phyloP scores from a whole-genome alignment of 1,284 basidiomycete species.

The Inonotus obliquus region DNA sequence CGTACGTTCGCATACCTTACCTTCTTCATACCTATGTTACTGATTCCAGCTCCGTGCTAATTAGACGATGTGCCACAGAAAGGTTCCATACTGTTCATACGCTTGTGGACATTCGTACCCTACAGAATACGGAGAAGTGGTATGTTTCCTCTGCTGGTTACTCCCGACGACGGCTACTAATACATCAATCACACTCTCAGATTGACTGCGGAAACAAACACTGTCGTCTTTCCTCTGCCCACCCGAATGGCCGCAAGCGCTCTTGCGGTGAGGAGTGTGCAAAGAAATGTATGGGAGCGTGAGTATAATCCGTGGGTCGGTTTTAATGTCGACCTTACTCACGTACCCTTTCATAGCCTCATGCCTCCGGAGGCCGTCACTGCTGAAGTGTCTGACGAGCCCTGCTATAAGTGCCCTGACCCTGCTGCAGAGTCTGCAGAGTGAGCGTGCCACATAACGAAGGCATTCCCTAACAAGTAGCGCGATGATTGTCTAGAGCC shows the following conservation, averaged over 20 bases:
- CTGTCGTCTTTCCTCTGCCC: slow-evolving; percentile 15
- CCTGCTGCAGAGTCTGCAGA: too few species aligned
- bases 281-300: slow-evolving; percentile 15
- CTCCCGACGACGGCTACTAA: background rate
- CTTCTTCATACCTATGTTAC: background rate
- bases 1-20: background rate
- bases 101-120: slow-evolving; percentile 31
- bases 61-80: slow-evolving; percentile 32
- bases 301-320: background rate
- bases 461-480: slow-evolving; percentile 8
- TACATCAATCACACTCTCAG: background rate
- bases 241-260: slow-evolving; percentile 1
- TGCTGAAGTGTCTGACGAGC: background rate
- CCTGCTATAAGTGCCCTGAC: slow-evolving; percentile 6
- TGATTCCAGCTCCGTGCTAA: background rate
- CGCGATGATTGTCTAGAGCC: slow-evolving; percentile 6
- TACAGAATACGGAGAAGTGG: slow-evolving; percentile 1
- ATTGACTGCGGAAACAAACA: slow-evolving; percentile 10
- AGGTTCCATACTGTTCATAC: slow-evolving; percentile 29
- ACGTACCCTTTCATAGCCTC: background rate
- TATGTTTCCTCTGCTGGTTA: background rate
- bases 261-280: slow-evolving; percentile 14
- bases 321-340: background rate
- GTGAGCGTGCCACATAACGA: background rate
- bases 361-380: background rate